These are phyloP conservation scores for Quercus aquifolioides DNA, from an alignment of 306 rosid species.

Conservation along the genomic window DNA sequence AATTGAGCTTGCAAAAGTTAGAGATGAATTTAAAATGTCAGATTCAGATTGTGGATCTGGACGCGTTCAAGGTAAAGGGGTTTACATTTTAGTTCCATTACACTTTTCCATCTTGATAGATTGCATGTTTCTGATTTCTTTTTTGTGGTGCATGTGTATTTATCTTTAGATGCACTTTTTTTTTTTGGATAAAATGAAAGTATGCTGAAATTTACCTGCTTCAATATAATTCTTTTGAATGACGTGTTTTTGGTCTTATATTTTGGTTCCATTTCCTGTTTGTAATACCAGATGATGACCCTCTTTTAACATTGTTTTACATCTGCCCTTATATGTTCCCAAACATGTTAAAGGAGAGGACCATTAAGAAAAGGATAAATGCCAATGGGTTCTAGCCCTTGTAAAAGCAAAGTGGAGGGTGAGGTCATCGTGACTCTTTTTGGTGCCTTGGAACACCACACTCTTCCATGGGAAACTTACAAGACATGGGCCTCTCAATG, in stretches of 20 bases:
- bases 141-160: background rate
- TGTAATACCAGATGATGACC: too few species aligned
- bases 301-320: too few species aligned
- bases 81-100: background rate
- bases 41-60: conserved; percentile 94
- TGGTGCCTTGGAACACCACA: too few species aligned
- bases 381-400: too few species aligned
- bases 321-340: too few species aligned
- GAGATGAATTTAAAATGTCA: conserved; percentile 88
- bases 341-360: too few species aligned
- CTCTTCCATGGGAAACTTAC: too few species aligned
- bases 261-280: too few species aligned
- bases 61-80: conserved; percentile 75
- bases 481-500: too few species aligned
- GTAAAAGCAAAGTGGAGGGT: too few species aligned
- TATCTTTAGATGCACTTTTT: background rate
- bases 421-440: too few species aligned
- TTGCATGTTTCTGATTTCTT: background rate
- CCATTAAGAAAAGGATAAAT: too few species aligned
- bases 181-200: background rate
- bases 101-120: background rate
- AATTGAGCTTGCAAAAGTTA: conserved; percentile 68
- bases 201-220: background rate
- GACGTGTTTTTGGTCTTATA: background rate
- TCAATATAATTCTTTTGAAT: background rate